phyloP scores from a whole-genome alignment of 2,329 filamentous ascomycete genomes.

The Scolecobasidium constrictum region DNA sequence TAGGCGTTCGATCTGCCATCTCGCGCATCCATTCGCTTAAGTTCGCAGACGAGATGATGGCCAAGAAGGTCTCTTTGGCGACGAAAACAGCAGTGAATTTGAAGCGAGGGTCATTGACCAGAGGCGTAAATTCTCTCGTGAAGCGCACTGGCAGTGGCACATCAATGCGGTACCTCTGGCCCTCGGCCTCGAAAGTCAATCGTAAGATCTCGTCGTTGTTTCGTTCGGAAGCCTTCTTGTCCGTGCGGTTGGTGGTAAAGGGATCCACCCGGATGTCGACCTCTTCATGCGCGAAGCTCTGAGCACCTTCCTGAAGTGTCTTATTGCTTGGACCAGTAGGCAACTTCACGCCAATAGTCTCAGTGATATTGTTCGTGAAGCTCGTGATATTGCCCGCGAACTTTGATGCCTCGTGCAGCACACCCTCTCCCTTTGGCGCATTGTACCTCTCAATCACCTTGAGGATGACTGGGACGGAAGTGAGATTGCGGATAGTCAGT shows the following conservation, averaged over 20 bases:
- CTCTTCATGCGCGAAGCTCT: conserved; percentile 51
- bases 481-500: conserved; percentile 75
- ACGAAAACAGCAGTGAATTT: conserved; percentile 34
- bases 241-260: conserved; percentile 55
- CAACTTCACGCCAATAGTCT: conserved; percentile 11
- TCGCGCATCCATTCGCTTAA: conserved; percentile 72
- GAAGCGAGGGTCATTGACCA: conserved; percentile 27
- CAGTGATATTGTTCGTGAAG: conserved; percentile 36
- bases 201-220: conserved; percentile 55
- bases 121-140: conserved; percentile 25
- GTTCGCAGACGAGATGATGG: conserved; percentile 60
- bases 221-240: conserved; percentile 48
- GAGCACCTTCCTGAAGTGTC: conserved; percentile 42
- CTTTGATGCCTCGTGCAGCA: conserved; percentile 13
- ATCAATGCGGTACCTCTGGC: conserved; percentile 61
- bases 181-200: conserved; percentile 58
- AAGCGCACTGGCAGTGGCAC: conserved; percentile 45
- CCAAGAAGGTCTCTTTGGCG: conserved; percentile 28
- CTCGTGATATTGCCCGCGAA: conserved; percentile 19
- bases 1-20: conserved; percentile 57
- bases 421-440: conserved; percentile 31
- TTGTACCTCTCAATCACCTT: conserved; percentile 65
- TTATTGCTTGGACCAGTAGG: conserved; percentile 27
- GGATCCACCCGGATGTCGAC: conserved; percentile 54
- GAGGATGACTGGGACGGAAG: conserved; percentile 60